Conservation (phyloP, 306 rosid species). For the Trichosanthes cucumerina region DNA sequence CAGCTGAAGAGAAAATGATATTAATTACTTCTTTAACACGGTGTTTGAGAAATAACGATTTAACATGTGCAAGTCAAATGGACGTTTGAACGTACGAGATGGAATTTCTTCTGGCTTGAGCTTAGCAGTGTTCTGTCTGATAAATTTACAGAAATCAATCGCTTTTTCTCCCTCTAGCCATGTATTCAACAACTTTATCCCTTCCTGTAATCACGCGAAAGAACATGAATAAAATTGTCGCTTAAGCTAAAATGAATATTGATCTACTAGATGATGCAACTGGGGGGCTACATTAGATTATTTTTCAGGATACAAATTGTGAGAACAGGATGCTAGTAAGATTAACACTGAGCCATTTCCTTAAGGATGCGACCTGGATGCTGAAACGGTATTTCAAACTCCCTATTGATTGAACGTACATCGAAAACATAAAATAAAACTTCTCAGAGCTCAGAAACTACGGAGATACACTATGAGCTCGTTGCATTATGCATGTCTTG, state of each 20-base stretch:
- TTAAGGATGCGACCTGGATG: not conserved
- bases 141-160: conserved; percentile 53
- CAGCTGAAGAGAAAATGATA: conserved; percentile 48
- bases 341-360: not conserved
- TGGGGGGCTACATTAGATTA: not conserved
- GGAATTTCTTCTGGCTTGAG: conserved; percentile 62
- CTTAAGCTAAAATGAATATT: not conserved
- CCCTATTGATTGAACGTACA: not conserved
- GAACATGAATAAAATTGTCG: not conserved
- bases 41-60: not conserved
- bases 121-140: conserved; percentile 54
- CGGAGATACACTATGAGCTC: not conserved
- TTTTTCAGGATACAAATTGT: not conserved
- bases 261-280: not conserved
- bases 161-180: conserved; percentile 90
- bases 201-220: conserved; percentile 41
- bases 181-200: conserved; percentile 65
- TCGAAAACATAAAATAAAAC: not conserved
- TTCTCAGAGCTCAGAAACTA: not conserved
- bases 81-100: conserved; percentile 34
- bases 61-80: not conserved
- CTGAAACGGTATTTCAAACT: not conserved
- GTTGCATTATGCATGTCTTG: not conserved
- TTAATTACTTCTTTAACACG: not conserved
- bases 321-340: not conserved